A percentile compares a stretch with the other conserved stretches of the same genome.
Evolutionary conservation across 768 basidiomycete genomes (phyloP).

Genomic region (Termitomyces titanicus): DNA sequence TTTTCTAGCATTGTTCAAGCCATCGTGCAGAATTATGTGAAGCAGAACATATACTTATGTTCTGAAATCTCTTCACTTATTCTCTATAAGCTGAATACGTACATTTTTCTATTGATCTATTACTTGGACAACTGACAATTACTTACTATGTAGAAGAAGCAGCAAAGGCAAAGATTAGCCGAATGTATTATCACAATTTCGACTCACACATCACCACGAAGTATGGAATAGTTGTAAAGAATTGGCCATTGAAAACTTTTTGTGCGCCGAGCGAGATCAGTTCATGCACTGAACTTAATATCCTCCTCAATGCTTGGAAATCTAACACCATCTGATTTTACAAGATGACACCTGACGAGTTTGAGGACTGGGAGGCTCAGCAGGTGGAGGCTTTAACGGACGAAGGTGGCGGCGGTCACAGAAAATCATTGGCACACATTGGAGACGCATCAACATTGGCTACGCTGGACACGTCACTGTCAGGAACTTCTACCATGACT

Average conservation of each 20-base stretch:
- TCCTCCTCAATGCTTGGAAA: conserved; percentile 1
- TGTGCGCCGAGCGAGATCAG: conserved; percentile 12
- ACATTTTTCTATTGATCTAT: too few relatives aligned
- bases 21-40: background rate
- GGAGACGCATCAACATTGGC: background rate
- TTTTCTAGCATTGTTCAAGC: background rate
- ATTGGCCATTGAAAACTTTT: conserved; percentile 18
- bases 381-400: too few relatives aligned
- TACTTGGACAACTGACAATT: too few relatives aligned
- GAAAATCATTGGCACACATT: background rate
- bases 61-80: background rate
- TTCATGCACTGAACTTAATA: too few relatives aligned
- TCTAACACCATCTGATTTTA: conserved; percentile 1
- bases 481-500: background rate
- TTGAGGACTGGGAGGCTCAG: background rate
- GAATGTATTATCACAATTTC: too few relatives aligned
- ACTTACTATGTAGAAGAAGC: conserved; percentile 3
- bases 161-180: conserved; percentile 15
- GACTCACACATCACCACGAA: too few relatives aligned
- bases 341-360: background rate
- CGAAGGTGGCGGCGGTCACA: background rate
- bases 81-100: too few relatives aligned
- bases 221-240: conserved; percentile 10
- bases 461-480: background rate
- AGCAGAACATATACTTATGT: background rate